phyloP scores from a whole-genome alignment of 179 eudicot genomes.

The Vitellaria paradoxa region DNA sequence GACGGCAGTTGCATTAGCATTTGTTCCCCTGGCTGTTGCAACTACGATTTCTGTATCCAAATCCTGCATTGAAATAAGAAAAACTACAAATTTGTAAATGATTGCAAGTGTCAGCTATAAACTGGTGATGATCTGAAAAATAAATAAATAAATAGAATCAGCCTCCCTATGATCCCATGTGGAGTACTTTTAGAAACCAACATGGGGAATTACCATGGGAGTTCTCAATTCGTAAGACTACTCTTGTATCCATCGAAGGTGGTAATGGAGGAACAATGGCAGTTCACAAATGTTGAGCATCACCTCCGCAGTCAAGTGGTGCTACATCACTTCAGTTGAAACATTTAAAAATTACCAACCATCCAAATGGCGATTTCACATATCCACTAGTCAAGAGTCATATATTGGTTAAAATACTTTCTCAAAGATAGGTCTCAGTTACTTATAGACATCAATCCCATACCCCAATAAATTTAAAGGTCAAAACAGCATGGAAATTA shows the following conservation, averaged over 20 bases:
- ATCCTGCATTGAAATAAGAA: constrained; percentile 42
- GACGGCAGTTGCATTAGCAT: constrained; percentile 69
- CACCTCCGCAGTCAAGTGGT: too few relatives aligned
- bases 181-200: not conserved
- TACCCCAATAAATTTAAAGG: too few relatives aligned
- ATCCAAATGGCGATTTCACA: not conserved
- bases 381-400: not conserved
- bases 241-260: not conserved
- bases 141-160: not conserved
- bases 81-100: constrained; percentile 2
- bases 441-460: too few relatives aligned
- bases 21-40: constrained; percentile 73
- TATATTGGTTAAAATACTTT: too few relatives aligned
- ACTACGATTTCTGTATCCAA: constrained; percentile 88
- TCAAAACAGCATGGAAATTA: too few relatives aligned
- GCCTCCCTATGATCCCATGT: not conserved
- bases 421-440: too few relatives aligned
- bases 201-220: not conserved
- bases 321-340: not conserved
- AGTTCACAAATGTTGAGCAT: not conserved
- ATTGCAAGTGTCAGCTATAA: constrained; percentile 6
- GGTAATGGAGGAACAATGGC: not conserved
- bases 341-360: not conserved
- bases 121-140: not conserved
- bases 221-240: not conserved